Percentiles rank a stretch among this genome's conserved stretches.
These are phyloP conservation scores for Lachnellula arida DNA, from an alignment of 2,329 filamentous ascomycete species.

Conservation along the genomic window DNA sequence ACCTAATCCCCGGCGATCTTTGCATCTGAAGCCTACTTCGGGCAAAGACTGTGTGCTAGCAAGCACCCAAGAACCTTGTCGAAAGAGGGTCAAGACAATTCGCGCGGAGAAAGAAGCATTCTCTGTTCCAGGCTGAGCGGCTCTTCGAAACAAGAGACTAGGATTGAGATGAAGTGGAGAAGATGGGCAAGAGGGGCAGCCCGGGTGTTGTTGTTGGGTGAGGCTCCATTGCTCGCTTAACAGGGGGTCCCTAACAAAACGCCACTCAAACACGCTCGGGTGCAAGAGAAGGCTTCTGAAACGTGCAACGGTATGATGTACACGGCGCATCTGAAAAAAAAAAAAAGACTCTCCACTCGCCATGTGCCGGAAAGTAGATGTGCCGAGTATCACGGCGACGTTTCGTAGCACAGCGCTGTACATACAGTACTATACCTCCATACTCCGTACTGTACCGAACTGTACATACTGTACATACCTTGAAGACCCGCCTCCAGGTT, in stretches of 20 bases:
- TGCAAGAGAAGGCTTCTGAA: constrained; percentile 16
- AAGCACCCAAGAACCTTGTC: background rate
- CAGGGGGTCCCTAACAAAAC: constrained; percentile 11
- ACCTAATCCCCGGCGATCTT: background rate
- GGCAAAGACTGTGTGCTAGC: background rate
- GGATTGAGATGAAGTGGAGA: background rate
- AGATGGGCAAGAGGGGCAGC: background rate
- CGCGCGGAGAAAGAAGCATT: constrained; percentile 12
- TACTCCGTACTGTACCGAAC: background rate
- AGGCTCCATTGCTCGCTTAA: constrained; percentile 9
- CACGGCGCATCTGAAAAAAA: too few species aligned
- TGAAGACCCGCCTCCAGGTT: background rate
- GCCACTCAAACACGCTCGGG: constrained; percentile 23
- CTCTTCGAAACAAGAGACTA: constrained; percentile 16
- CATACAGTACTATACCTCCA: too few species aligned
- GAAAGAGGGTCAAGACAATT: background rate
- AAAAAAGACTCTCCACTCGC: background rate
- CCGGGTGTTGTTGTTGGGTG: constrained; percentile 4
- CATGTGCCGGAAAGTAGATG: constrained; percentile 1
- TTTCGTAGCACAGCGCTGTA: background rate
- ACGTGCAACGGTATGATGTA: constrained; percentile 1
- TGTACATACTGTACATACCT: too few species aligned
- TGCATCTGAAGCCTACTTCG: background rate
- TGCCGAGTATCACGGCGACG: background rate
- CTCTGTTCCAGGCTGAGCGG: constrained; percentile 14